These are phyloP conservation scores for Yamadazyma nakazawae DNA, from an alignment of 805 yeast genomes.

Conservation along the genomic window DNA sequence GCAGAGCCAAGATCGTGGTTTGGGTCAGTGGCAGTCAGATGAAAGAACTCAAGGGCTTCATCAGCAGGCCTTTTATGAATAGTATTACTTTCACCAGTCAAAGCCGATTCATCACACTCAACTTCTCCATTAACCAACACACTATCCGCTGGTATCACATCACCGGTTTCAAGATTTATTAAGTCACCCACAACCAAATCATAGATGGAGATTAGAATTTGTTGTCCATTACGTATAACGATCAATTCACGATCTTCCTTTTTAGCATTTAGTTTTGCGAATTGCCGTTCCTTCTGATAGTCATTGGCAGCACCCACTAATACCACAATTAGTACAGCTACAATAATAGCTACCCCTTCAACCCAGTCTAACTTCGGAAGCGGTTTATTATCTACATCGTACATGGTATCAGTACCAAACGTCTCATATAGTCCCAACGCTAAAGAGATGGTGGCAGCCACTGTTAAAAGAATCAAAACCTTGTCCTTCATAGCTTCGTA, in stretches of 20 bases:
- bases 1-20: conserved; percentile 40
- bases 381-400: conserved; percentile 73
- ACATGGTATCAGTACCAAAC: conserved; percentile 75
- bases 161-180: conserved; percentile 84
- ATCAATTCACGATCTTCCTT: conserved; percentile 80
- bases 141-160: conserved; percentile 86
- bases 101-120: conserved; percentile 87
- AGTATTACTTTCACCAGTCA: conserved; percentile 92
- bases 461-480: conserved; percentile 74
- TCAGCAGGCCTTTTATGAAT: conserved; percentile 63
- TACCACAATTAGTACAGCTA: conserved; percentile 87
- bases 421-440: conserved; percentile 91
- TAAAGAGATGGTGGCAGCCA: conserved; percentile 86
- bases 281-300: conserved; percentile 93
- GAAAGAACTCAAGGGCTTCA: conserved; percentile 19
- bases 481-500: conserved; percentile 88
- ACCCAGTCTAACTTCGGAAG: conserved; percentile 94
- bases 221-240: conserved; percentile 71
- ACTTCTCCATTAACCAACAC: conserved; percentile 69
- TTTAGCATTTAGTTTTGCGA: conserved; percentile 80
- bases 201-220: conserved; percentile 63
- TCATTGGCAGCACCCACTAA: conserved; percentile 94
- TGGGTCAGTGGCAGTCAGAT: conserved; percentile 21
- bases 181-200: conserved; percentile 87
- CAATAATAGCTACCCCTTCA: conserved; percentile 96